Evolutionary conservation across 1,284 basidiomycete species (phyloP), one percentile per base, ranked within the genome.

Genomic region (Wolfiporia cocos): DNA sequence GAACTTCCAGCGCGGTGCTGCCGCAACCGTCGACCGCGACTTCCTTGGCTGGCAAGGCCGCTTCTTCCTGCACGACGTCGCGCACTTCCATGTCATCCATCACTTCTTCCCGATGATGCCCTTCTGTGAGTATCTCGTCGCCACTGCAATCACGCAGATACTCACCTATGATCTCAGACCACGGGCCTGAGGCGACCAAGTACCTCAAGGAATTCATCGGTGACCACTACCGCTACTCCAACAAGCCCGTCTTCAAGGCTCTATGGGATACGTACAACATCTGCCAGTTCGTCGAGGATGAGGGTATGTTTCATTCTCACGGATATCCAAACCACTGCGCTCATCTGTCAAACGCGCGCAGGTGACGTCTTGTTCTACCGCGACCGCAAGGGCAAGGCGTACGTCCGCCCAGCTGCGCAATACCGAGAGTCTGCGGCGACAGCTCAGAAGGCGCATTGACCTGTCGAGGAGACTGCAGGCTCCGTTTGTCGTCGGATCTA

Each of bases 261-360:
- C 65, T 81, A 4, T 79, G 76, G 76, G 63, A 71, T 4, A 74
- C 61, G 42, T 79, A 77, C 54, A 80, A 77, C 53, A 61, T 68
- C 17, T 82, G 76, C 51, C 68, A 81, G 56, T 89, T 84, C 62
- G 79, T 90, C 35, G 86, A 90, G 51, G 76, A 83, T 56, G 69
- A 71, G 37, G 65, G 64, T 62, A 19, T 9, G 28, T 37, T 4
- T 15, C 24, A n/a, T 12, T 24, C 3, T 15, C 1, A 22, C 24
- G 33, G 22, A 21, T 20, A 19, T 33, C 22, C 32, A 12, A 12
- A n/a, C 3, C 17, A 7, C 19, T 12, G 11, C 21, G 11, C 14
- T 36, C 21, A 39, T 20, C 18, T 6, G 17, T 23, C 22, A 30
- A 26, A 18, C 18, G 2, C 17, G 32, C 29, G 34, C 32, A 57